Percentiles rank a stretch among this genome's conserved stretches.
These are phyloP conservation scores for Penium margaritaceum DNA, from an alignment of 139 green algal genomes.

Conservation along the genomic window DNA sequence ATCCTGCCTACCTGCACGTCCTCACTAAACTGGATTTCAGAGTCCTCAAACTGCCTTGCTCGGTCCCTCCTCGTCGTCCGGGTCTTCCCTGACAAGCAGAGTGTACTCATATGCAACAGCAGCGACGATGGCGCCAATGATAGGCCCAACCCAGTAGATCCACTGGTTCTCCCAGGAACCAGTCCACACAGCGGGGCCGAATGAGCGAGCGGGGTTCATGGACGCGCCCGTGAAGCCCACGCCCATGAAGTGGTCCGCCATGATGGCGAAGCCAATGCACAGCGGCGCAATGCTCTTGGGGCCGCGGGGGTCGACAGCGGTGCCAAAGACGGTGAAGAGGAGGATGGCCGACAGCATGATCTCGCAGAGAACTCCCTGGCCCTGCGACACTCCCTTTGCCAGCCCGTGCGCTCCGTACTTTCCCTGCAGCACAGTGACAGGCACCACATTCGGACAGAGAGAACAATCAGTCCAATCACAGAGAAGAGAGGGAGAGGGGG, in stretches of 20 bases:
- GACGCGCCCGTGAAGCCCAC: slow-evolving; percentile 15
- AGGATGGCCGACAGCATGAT: slow-evolving; percentile 30
- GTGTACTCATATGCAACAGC: slow-evolving; percentile 20
- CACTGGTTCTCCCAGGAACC: slow-evolving; percentile 8
- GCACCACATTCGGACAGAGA: too few relatives aligned
- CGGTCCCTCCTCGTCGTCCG: too few relatives aligned
- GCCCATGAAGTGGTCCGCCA: slow-evolving; percentile 17
- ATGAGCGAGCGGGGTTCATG: slow-evolving; percentile 29
- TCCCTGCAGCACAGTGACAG: slow-evolving; percentile 2
- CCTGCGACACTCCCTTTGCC: background rate
- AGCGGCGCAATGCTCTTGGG: slow-evolving; percentile 2
- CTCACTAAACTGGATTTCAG: too few relatives aligned
- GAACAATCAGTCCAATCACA: too few relatives aligned
- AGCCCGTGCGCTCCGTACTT: background rate
- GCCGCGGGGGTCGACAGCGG: background rate
- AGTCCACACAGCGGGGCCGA: slow-evolving; percentile 17
- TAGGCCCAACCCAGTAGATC: slow-evolving; percentile 17
- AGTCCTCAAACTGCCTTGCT: too few relatives aligned
- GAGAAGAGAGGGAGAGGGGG: too few relatives aligned
- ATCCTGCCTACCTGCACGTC: too few relatives aligned
- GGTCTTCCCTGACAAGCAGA: too few relatives aligned
- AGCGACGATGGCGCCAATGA: slow-evolving; percentile 13
- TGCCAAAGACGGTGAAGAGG: slow-evolving; percentile 33
- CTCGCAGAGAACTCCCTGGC: slow-evolving; percentile 17
- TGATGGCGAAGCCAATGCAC: slow-evolving; percentile 24